These are phyloP conservation scores for Bipolaris sorokiniana DNA, from an alignment of 2,329 filamentous ascomycete genomes.

Conservation along the genomic window DNA sequence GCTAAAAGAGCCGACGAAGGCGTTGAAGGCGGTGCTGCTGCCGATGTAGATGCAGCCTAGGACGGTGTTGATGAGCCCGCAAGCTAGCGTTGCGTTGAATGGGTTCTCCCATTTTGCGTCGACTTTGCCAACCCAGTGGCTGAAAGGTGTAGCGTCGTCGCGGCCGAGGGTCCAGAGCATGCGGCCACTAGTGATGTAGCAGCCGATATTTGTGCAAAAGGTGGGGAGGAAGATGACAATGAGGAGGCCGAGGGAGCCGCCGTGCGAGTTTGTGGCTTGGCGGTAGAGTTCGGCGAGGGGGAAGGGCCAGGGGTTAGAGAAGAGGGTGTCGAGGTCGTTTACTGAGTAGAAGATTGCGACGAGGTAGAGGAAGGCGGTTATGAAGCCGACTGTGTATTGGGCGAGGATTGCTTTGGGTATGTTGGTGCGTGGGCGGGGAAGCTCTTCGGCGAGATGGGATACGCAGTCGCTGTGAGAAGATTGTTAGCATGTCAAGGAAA, in stretches of 20 bases:
- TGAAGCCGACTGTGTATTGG: slow-evolving; percentile 47
- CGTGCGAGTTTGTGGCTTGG: slow-evolving; percentile 52
- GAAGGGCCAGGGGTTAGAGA: slow-evolving; percentile 58
- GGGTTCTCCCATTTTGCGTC: slow-evolving; percentile 57
- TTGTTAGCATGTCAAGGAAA: neutral
- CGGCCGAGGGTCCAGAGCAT: slow-evolving; percentile 68
- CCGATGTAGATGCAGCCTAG: slow-evolving; percentile 70
- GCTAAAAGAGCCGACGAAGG: slow-evolving; percentile 67
- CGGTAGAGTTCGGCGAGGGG: slow-evolving; percentile 71
- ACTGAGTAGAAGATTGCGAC: slow-evolving; percentile 62
- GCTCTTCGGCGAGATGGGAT: slow-evolving; percentile 67
- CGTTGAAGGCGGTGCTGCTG: slow-evolving; percentile 70
- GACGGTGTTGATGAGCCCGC: slow-evolving; percentile 59
- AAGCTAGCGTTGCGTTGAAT: slow-evolving; percentile 62
- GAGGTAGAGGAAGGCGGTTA: slow-evolving; percentile 47
- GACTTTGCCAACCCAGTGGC: slow-evolving; percentile 57
- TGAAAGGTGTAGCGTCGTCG: slow-evolving; percentile 63
- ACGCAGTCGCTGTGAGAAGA: slow-evolving; percentile 59
- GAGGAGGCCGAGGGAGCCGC: slow-evolving; percentile 53
- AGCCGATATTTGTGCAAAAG: slow-evolving; percentile 60
- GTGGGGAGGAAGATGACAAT: slow-evolving; percentile 62
- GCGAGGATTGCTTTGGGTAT: slow-evolving; percentile 51
- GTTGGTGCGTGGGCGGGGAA: slow-evolving; percentile 44
- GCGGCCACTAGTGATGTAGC: slow-evolving; percentile 66
- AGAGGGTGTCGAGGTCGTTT: slow-evolving; percentile 62